A percentile compares a stretch with the other conserved stretches of the same genome.
Evolutionary conservation across 306 rosid species (phyloP).

Genomic region (Herpetospermum pedunculosum): DNA sequence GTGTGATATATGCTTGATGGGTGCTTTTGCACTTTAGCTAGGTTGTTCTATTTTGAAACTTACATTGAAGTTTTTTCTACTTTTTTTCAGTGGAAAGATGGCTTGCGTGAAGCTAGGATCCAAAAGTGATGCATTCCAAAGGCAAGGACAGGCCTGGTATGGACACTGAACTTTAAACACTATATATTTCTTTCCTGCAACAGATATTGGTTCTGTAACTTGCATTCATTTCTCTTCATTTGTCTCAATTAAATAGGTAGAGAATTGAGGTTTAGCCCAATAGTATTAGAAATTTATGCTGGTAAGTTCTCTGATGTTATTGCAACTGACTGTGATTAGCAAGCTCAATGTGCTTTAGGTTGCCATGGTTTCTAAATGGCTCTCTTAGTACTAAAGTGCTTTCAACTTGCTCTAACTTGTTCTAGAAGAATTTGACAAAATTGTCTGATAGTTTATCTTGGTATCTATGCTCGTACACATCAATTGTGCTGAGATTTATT

Average conservation of each 20-base stretch:
- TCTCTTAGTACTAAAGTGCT: neutral
- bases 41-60: slow-evolving; percentile 8
- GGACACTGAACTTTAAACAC: neutral
- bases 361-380: neutral
- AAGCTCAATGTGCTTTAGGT: neutral
- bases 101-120: slow-evolving; percentile 95
- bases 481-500: neutral
- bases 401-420: neutral
- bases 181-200: neutral
- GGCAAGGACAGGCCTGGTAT: slow-evolving; percentile 99
- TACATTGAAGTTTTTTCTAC: neutral
- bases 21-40: neutral
- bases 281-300: neutral
- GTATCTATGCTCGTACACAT: neutral
- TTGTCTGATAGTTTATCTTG: neutral
- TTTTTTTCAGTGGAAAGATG: slow-evolving; percentile 28
- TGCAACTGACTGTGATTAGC: neutral
- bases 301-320: neutral
- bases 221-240: neutral
- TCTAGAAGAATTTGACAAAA: neutral
- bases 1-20: slow-evolving; percentile 11
- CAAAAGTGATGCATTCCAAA: slow-evolving; percentile 82
- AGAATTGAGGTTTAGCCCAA: neutral
- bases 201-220: neutral
- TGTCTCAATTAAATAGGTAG: neutral